These are phyloP conservation scores for Hysterium pulicare DNA, from an alignment of 2,329 filamentous ascomycete species.

Conservation along the genomic window DNA sequence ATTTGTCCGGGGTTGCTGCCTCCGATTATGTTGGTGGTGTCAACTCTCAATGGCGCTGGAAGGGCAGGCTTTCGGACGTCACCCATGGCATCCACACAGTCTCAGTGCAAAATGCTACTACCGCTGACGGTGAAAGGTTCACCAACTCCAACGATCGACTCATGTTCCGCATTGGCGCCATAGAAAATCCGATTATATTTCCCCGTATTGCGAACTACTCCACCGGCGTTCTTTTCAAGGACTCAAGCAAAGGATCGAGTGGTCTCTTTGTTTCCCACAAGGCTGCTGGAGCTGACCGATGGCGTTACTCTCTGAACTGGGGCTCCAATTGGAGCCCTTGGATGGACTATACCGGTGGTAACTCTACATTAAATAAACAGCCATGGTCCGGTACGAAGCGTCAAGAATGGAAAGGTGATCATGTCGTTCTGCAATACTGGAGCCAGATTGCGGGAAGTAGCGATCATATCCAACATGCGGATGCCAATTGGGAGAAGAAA, in stretches of 20 bases:
- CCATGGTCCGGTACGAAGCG: constrained; percentile 54
- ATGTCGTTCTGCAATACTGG: constrained; percentile 62
- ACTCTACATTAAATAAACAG: constrained; percentile 46
- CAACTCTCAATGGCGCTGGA: constrained; percentile 52
- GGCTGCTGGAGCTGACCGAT: constrained; percentile 58
- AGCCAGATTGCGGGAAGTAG: constrained; percentile 56
- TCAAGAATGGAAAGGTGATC: constrained; percentile 58
- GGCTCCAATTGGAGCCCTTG: constrained; percentile 57
- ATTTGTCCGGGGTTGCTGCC: constrained; percentile 20
- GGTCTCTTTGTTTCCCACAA: constrained; percentile 53
- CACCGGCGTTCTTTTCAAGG: constrained; percentile 45
- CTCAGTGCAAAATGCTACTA: constrained; percentile 52
- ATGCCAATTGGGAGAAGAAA: constrained; percentile 42
- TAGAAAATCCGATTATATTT: constrained; percentile 58
- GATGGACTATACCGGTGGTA: constrained; percentile 52
- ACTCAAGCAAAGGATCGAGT: constrained; percentile 34
- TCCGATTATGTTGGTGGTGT: constrained; percentile 49
- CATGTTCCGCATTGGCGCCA: constrained; percentile 55
- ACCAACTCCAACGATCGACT: constrained; percentile 56
- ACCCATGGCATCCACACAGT: constrained; percentile 58
- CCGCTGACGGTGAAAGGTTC: constrained; percentile 34
- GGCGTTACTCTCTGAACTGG: constrained; percentile 61
- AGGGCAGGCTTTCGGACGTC: constrained; percentile 51
- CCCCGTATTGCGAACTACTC: constrained; percentile 56
- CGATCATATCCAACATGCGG: constrained; percentile 57